phyloP scores from a whole-genome alignment of 805 yeast species.

The Starmerella sp. region DNA sequence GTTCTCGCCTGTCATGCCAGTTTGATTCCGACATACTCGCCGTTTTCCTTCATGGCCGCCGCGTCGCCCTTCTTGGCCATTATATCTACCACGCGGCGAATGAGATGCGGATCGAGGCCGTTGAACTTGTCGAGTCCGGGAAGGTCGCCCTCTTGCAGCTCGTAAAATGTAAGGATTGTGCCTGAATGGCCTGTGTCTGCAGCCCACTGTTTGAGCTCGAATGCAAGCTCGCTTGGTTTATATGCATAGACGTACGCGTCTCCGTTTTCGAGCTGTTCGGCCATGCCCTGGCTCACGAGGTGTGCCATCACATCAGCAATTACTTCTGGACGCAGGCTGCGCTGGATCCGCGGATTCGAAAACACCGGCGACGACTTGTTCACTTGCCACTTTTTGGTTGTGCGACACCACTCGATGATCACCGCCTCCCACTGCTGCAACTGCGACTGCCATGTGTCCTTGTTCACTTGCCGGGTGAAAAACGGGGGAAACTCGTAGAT shows the following conservation, averaged over 20 bases:
- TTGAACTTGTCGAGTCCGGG: constrained; percentile 55
- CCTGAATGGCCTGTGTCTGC: constrained; percentile 70
- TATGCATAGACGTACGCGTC: constrained; percentile 51
- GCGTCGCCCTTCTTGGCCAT: constrained; percentile 63
- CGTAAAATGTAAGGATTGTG: constrained; percentile 70
- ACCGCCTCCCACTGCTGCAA: constrained; percentile 65
- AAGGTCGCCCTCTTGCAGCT: constrained; percentile 57
- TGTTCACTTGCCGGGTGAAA: constrained; percentile 79
- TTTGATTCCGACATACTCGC: constrained; percentile 66
- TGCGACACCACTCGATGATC: constrained; percentile 49
- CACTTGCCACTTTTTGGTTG: constrained; percentile 45
- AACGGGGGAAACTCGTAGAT: constrained; percentile 80
- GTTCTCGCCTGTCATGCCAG: constrained; percentile 16
- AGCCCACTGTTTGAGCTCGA: constrained; percentile 53
- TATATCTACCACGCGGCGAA: constrained; percentile 44
- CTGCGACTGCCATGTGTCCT: constrained; percentile 66
- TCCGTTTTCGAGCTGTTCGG: constrained; percentile 39
- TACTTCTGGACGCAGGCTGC: constrained; percentile 43
- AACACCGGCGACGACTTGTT: constrained; percentile 25
- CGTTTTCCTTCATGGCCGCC: constrained; percentile 54
- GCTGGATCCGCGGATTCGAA: constrained; percentile 28
- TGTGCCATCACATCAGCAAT: constrained; percentile 44
- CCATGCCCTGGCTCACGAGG: constrained; percentile 47
- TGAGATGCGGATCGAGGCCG: constrained; percentile 46
- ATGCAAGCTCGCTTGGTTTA: constrained; percentile 56